Evolutionary conservation across 805 yeast genomes (phyloP).

Genomic region (Kregervanrija delftensis): DNA sequence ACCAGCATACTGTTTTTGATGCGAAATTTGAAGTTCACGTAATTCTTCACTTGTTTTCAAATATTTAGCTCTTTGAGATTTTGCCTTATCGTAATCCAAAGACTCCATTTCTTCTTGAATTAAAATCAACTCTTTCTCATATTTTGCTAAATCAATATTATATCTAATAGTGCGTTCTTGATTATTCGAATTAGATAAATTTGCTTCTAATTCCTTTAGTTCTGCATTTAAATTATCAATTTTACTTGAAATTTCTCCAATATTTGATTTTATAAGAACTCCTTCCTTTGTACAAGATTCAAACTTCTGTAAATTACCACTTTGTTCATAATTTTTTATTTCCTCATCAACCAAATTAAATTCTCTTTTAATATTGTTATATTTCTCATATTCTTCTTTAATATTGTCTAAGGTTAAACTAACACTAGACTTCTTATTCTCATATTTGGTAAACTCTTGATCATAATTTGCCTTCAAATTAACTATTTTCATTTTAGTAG

Average conservation of each 20-base stretch:
- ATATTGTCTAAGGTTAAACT: not conserved
- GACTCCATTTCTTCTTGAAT: conserved; percentile 20
- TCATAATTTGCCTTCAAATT: not conserved
- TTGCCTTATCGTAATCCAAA: conserved; percentile 41
- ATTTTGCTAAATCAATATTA: conserved; percentile 38
- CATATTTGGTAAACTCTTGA: not conserved
- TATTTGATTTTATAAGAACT: conserved; percentile 14
- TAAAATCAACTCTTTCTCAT: conserved; percentile 30
- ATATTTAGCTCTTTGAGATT: conserved; percentile 51
- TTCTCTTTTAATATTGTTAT: conserved; percentile 37
- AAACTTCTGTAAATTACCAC: conserved; percentile 12
- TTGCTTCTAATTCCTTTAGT: conserved; percentile 60
- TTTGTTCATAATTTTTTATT: conserved; percentile 26
- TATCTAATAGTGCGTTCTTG: conserved; percentile 52
- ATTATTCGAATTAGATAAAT: conserved; percentile 44
- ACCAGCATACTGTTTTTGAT: conserved; percentile 63
- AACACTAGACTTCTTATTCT: not conserved
- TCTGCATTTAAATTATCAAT: conserved; percentile 41
- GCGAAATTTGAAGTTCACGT: conserved; percentile 39
- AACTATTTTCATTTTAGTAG: not conserved
- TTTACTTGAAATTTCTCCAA: not conserved
- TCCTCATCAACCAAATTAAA: conserved; percentile 39
- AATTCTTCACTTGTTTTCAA: conserved; percentile 50
- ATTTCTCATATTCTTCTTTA: conserved; percentile 18
- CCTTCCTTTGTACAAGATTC: conserved; percentile 25